A percentile compares a stretch with the other conserved stretches of the same genome.
These are phyloP conservation scores for Glutinoglossum americanum DNA, from an alignment of 495 filamentous ascomycete genomes.

Conservation along the genomic window DNA sequence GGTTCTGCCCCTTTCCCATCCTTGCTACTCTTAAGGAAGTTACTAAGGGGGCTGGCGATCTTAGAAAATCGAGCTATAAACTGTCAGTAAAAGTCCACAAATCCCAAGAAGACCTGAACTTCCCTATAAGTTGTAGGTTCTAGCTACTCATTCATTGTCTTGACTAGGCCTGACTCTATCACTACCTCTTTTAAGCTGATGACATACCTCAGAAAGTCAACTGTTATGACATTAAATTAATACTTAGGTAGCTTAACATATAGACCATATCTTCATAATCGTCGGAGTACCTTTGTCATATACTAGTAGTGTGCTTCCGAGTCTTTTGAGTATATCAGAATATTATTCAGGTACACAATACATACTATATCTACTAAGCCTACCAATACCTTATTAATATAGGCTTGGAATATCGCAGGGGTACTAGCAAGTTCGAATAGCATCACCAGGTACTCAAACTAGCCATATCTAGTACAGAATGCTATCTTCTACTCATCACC, in stretches of 20 bases:
- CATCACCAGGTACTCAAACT: constrained; percentile 2
- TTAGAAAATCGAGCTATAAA: constrained; percentile 9
- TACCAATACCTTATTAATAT: neutral
- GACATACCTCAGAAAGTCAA: constrained; percentile 10
- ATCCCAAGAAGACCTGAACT: neutral
- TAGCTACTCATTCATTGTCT: constrained; percentile 8
- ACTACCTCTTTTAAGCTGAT: constrained; percentile 5
- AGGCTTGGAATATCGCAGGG: neutral
- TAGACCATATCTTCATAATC: neutral
- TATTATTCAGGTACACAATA: constrained; percentile 3
- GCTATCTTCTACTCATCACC: constrained; percentile 3
- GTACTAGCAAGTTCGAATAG: neutral
- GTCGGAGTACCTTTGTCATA: neutral
- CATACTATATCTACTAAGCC: neutral
- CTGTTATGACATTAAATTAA: neutral
- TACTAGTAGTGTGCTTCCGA: neutral
- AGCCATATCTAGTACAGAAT: neutral
- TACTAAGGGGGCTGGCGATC: constrained; percentile 4
- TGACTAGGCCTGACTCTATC: constrained; percentile 8
- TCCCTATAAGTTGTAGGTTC: constrained; percentile 7
- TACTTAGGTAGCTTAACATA: constrained; percentile 1
- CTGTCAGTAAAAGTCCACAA: neutral
- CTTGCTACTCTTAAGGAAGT: neutral
- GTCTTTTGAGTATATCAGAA: neutral
- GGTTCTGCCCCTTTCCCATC: neutral